A percentile compares a stretch with the other conserved stretches of the same genome.
phyloP scores from a whole-genome alignment of 169 alveolate species.

The Plasmodium vivax region DNA sequence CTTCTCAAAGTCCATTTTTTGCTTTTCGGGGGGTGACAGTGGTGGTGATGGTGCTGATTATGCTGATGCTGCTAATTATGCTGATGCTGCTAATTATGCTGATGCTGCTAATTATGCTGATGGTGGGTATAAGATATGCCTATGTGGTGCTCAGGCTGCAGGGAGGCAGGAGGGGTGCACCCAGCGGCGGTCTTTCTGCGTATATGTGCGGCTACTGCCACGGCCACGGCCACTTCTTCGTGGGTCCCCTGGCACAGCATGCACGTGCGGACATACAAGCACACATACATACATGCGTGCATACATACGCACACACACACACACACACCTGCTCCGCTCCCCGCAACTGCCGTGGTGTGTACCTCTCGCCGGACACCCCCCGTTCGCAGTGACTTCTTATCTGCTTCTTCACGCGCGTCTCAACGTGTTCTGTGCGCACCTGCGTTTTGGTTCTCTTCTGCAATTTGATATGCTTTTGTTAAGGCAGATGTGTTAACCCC shows the following conservation, averaged over 20 bases:
- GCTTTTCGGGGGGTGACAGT: background rate
- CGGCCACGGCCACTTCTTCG: background rate
- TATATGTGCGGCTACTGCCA: background rate
- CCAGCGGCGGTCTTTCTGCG: background rate
- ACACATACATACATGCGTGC: too few relatives aligned
- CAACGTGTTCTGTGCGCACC: background rate
- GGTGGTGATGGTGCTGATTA: background rate
- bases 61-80: too few relatives aligned
- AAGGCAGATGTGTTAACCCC: background rate
- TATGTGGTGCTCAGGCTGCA: background rate
- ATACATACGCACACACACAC: background rate
- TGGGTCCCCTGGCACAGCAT: background rate
- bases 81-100: too few relatives aligned
- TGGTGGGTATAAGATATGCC: background rate
- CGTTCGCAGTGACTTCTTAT: background rate
- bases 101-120: too few relatives aligned
- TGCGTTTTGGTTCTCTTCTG: background rate
- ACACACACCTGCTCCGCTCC: background rate
- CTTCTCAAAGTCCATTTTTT: conserved; percentile 40
- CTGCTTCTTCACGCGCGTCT: background rate
- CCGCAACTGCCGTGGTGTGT: background rate
- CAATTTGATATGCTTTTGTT: background rate
- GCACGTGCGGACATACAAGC: background rate
- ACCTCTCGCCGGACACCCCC: background rate
- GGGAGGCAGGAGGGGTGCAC: background rate